Evolutionary conservation across 73 alveolate genomes (phyloP), one percentile per base, ranked within the genome.

Genomic region (Blepharisma japonicum): DNA sequence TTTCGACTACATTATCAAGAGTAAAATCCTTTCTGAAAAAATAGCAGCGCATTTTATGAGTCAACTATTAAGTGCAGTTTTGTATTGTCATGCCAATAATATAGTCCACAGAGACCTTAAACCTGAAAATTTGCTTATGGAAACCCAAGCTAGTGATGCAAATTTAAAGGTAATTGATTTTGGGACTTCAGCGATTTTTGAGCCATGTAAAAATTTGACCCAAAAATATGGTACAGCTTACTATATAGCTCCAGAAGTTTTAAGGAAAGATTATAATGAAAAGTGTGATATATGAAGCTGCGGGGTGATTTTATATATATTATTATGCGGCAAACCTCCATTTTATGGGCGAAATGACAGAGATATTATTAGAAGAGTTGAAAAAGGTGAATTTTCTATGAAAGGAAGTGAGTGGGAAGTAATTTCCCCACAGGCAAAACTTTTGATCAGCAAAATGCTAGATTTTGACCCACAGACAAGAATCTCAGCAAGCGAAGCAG

Each of bases 251-350:
- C 98, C 98, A 20, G 98, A 92, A 81, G 97, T 92, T 49, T 77
- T 92, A 80, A 87, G 77, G 25, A 85, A 85, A 68, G 71, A 77
- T 39, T 94, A 94, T 81, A 85, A 92, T 78, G 95, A 89, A 78
- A 91, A 92, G 71, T 94, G 98, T 79, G 98, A 94, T 84, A 87
- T 94, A 72, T 94, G 98, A 97, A 76, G 97, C 18, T 91, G 98
- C 80, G 99, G 99, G 21, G 98, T 96, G 45, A 96, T 96, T 51
- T 77, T 89, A 81, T 96, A 92, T 86, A 91, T 96, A 54, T 68
- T 94, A 71, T 84, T 96, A 78, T 92, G 97, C 48, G 99, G 99
- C 38, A 86, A 87, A 68, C 97, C 98, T 9, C 99, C 99, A 42
- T 95, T 91, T 81, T 80, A 87, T 77, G 98, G 97, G 8, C 85